Base-by-base conservation (phyloP, 192 early-diverging fungal species). In the Umbelopsis sp. region DNA sequence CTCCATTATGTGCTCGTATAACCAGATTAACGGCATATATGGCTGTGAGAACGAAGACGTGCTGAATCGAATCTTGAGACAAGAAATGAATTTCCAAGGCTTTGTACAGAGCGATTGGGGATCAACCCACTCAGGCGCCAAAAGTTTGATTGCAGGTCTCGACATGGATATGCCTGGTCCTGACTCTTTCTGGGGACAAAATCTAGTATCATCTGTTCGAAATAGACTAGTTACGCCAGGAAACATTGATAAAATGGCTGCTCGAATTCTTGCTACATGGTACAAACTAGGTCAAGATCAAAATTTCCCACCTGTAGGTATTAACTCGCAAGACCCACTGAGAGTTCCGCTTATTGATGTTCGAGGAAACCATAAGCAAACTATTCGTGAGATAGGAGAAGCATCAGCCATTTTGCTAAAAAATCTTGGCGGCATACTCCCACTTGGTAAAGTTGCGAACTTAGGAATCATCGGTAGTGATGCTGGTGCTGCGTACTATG, bases 81-180 rank as follows among this genome's bases (percentile, higher is more conserved):
- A 56, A 0, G 79, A 90, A 36, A 59, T 90, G 41, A 77, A 74
- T 6, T 90, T 91, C 69, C 47, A 80, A 12, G 89, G 86, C 20
- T 91, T 91, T n/a, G 80, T 90, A 29, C 45, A 50, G 45, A 75
- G 80, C 34, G 88, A 89, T 67, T 91, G 87, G 87, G 69, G 77
- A 45, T 88, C 87, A 45, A 66, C 78, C 16, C 66, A 79, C 24
- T 70, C 47, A 22, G 69, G 59, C 14, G 21, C 26, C 0, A 50
- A 38, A 45, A 66, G 80, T 21, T 71, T 70, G 4, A 54, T 74
- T 36, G 70, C 47, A 76, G 81, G 86, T 47, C 69, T 82, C 29
- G 88, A 91, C 70, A 86, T 91, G 83, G 85, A 84, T 59, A 89
- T 89, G 87, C 83, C 87, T 16, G 87, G 87, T 26, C 25, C 32